A percentile compares a stretch with the other conserved stretches of the same genome.
phyloP scores from a whole-genome alignment of 192 early-diverging fungal species.

The Backusella psychrophila region DNA sequence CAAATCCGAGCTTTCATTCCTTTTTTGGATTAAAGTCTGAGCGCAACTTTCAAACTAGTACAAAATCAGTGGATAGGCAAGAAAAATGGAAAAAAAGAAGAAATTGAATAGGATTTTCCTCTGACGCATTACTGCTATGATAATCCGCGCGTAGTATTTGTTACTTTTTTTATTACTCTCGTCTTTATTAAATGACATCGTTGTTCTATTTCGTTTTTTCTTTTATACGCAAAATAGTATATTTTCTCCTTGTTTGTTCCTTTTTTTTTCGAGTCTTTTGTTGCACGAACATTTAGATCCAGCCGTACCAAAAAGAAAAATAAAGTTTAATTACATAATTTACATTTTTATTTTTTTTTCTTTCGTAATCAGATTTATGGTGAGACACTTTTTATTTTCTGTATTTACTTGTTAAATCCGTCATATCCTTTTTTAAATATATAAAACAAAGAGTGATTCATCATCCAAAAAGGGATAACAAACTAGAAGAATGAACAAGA shows the following conservation, averaged over 20 bases:
- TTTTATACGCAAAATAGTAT: background rate
- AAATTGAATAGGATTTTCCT: background rate
- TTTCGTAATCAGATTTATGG: background rate
- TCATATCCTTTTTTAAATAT: background rate
- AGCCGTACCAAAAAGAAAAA: background rate
- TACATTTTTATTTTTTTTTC: background rate
- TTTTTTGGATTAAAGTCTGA: conserved; percentile 8
- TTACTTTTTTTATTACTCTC: background rate
- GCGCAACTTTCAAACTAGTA: background rate
- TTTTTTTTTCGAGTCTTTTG: background rate
- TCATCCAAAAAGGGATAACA: background rate
- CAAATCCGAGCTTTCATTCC: conserved; percentile 4
- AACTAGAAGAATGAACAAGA: background rate
- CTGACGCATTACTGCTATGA: background rate
- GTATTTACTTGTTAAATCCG: background rate
- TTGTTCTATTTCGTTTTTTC: background rate
- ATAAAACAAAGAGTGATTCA: background rate
- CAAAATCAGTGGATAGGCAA: background rate
- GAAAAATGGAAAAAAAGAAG: background rate
- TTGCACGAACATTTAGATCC: background rate
- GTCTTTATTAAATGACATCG: background rate
- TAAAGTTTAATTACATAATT: conserved; percentile 2
- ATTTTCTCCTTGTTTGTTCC: background rate
- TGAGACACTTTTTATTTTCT: background rate
- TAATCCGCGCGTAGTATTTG: background rate